Conservation (phyloP, 441 rosid genomes). For the Jatropha multifida region DNA sequence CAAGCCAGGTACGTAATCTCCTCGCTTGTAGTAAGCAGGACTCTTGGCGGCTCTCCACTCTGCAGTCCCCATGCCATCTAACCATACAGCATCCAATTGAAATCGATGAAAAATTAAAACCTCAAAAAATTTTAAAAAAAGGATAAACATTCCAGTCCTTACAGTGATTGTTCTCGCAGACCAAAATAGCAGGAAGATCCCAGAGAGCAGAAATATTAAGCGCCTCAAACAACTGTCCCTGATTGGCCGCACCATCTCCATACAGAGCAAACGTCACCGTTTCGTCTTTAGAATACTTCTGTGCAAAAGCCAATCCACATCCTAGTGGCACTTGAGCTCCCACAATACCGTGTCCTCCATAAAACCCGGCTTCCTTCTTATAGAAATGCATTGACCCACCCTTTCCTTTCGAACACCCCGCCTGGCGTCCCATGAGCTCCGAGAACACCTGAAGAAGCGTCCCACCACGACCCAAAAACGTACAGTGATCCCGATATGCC, state of each 20-base stretch:
- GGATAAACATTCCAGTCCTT: slow-evolving; percentile 21
- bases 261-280: slow-evolving; percentile 75
- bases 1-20: slow-evolving; percentile 95
- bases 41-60: slow-evolving; percentile 98
- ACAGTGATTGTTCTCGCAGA: slow-evolving; percentile 99
- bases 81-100: slow-evolving; percentile 9
- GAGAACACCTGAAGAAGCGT: slow-evolving; percentile 62
- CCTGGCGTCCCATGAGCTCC: slow-evolving; percentile 94
- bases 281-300: slow-evolving; percentile 88
- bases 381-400: slow-evolving; percentile 99
- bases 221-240: slow-evolving; percentile 97
- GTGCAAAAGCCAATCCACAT: slow-evolving; percentile 94
- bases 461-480: slow-evolving; percentile 83
- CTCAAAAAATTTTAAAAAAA: slow-evolving; percentile 12
- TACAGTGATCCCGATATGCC: slow-evolving; percentile 92
- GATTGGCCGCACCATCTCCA: slow-evolving; percentile 98
- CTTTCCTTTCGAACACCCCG: slow-evolving; percentile 84
- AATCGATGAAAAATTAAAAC: slow-evolving; percentile 8
- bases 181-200: slow-evolving; percentile 93
- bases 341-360: slow-evolving; percentile 97
- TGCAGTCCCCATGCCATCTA: slow-evolving; percentile 99
- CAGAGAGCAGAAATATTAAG: slow-evolving; percentile 88
- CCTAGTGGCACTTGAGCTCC: slow-evolving; percentile 98
- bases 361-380: slow-evolving; percentile 80
- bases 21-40: slow-evolving; percentile 90